Percentiles rank a stretch among this genome's conserved stretches.
These are phyloP conservation scores for Blastobotrys arbuscula DNA, from an alignment of 1,139 yeast genomes.

Conservation along the genomic window DNA sequence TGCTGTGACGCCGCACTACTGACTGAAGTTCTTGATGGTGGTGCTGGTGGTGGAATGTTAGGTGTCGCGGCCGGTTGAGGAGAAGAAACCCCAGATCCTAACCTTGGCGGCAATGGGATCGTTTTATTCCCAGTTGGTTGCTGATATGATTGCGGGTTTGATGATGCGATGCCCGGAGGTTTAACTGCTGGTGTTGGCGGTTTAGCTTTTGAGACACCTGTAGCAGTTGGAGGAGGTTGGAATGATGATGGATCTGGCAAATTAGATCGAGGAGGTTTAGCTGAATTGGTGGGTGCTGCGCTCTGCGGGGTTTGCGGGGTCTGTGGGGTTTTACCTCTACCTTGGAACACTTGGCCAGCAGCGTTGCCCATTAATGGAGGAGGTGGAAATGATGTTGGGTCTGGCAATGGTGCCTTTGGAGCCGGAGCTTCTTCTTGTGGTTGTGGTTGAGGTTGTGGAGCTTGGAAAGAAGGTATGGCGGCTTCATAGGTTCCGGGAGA, in stretches of 20 bases:
- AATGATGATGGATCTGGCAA: slow-evolving; percentile 15
- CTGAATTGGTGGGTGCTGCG: slow-evolving; percentile 7
- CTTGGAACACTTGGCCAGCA: slow-evolving; percentile 6
- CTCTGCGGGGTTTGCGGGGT: slow-evolving; percentile 7
- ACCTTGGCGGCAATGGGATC: slow-evolving; percentile 13
- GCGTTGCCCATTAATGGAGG: slow-evolving; percentile 35
- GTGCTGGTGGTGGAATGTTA: slow-evolving; percentile 11
- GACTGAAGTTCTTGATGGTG: not conserved
- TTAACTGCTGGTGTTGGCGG: not conserved
- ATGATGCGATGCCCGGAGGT: not conserved
- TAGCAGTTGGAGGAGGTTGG: slow-evolving; percentile 9
- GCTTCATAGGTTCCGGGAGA: slow-evolving; percentile 7
- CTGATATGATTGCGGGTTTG: no score
- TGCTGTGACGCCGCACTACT: not conserved
- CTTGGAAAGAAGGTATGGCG: slow-evolving; percentile 10
- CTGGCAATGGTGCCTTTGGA: slow-evolving; percentile 34
- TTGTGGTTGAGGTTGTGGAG: slow-evolving; percentile 12
- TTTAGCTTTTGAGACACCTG: not conserved
- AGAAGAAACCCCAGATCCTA: slow-evolving; percentile 5
- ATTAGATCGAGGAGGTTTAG: slow-evolving; percentile 9
- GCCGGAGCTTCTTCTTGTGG: not conserved
- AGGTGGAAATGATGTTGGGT: slow-evolving; percentile 40
- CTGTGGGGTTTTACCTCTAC: slow-evolving; percentile 7
- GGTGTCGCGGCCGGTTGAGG: slow-evolving; percentile 11
- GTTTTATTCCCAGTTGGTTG: slow-evolving; percentile 9